phyloP scores from a whole-genome alignment of 768 basidiomycete species.

The Sporobolomyces roseus region DNA sequence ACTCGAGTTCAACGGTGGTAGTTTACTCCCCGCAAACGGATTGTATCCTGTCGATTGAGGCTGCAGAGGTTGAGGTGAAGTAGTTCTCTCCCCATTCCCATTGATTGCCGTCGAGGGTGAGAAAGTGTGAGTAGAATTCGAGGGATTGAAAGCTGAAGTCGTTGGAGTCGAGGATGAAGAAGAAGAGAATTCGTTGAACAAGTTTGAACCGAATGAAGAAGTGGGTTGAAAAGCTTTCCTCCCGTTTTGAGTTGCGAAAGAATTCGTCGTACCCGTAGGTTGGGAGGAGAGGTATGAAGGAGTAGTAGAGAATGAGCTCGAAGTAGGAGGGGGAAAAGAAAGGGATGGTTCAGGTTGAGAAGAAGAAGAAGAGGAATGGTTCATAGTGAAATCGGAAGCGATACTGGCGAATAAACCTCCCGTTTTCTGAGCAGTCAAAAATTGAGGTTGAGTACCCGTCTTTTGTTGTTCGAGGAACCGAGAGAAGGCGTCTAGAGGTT shows the following conservation, averaged over 20 bases:
- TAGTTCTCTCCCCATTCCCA: background rate
- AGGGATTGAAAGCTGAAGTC: background rate
- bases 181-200: slow-evolving; percentile 28
- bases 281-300: slow-evolving; percentile 7
- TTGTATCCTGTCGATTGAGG: slow-evolving; percentile 30
- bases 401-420: slow-evolving; percentile 39
- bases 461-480: slow-evolving; percentile 34
- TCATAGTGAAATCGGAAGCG: slow-evolving; percentile 41
- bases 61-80: slow-evolving; percentile 7
- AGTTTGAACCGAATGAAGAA: slow-evolving; percentile 40
- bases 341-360: background rate
- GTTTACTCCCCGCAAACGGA: slow-evolving; percentile 25
- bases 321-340: slow-evolving; percentile 12
- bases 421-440: slow-evolving; percentile 41
- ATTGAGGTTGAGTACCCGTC: slow-evolving; percentile 42
- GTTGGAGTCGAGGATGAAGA: background rate
- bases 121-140: background rate
- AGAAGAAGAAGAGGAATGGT: slow-evolving; percentile 6
- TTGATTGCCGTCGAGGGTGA: background rate
- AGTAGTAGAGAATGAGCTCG: slow-evolving; percentile 19
- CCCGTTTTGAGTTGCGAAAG: slow-evolving; percentile 28
- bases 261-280: slow-evolving; percentile 11
- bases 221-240: slow-evolving; percentile 44
- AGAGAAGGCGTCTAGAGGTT: slow-evolving; percentile 33
- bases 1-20: slow-evolving; percentile 30